Evolutionary conservation across 441 rosid species (phyloP).

Genomic region (Pelargonium fulgidum): DNA sequence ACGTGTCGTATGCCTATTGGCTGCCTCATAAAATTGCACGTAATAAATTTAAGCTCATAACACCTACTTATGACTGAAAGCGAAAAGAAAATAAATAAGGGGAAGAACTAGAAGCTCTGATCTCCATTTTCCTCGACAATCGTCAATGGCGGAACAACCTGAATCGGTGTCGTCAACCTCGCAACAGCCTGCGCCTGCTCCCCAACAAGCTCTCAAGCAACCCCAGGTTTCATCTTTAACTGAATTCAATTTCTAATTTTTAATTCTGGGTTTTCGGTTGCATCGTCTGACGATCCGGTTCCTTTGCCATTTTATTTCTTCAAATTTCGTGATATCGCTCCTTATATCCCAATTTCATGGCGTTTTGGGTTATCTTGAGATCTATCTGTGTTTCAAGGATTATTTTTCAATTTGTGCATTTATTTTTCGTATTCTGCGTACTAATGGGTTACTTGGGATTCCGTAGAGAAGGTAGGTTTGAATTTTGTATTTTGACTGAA

Average conservation of each 20-base stretch:
- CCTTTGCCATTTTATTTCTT: too few species aligned
- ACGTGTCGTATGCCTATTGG: too few species aligned
- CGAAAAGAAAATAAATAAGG: too few species aligned
- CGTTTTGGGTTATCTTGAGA: neutral
- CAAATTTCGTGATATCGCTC: too few species aligned
- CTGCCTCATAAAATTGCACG: too few species aligned
- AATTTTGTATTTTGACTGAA: neutral
- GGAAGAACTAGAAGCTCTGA: too few species aligned
- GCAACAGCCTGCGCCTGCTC: neutral
- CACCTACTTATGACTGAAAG: too few species aligned
- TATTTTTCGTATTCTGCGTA: neutral
- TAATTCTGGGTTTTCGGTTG: too few species aligned
- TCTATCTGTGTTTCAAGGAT: neutral
- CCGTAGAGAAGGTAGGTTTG: neutral
- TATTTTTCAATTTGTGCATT: neutral
- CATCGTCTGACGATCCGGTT: too few species aligned
- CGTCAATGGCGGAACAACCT: neutral
- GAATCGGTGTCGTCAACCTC: neutral
- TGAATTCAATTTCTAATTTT: neutral
- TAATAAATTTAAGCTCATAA: too few species aligned
- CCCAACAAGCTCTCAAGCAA: neutral
- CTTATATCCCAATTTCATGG: too few species aligned
- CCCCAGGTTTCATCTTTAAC: conserved; percentile 1
- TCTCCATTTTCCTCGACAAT: too few species aligned
- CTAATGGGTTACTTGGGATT: neutral